A percentile compares a stretch with the other conserved stretches of the same genome.
These are phyloP conservation scores for Oryza officinalis DNA, from an alignment of 176 grass and related monocot genomes.

Conservation along the genomic window DNA sequence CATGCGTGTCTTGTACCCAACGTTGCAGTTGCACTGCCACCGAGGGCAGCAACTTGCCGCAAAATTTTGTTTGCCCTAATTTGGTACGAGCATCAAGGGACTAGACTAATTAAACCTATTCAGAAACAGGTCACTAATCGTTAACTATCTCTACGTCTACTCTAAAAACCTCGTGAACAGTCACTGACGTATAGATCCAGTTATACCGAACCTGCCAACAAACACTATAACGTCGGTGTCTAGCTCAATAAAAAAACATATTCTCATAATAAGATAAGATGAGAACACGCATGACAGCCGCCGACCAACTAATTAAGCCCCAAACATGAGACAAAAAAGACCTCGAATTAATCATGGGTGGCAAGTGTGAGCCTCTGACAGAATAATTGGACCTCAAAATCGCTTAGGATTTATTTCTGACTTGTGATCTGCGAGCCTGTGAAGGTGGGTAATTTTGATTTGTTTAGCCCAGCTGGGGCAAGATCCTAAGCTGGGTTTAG, in stretches of 20 bases:
- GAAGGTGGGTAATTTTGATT: background rate
- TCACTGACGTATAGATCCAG: background rate
- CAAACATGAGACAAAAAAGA: slow-evolving; percentile 2
- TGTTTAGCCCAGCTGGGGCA: slow-evolving; percentile 2
- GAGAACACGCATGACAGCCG: background rate
- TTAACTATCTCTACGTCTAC: background rate
- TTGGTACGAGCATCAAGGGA: background rate
- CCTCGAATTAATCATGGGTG: background rate
- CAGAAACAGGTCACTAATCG: background rate
- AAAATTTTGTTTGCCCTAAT: slow-evolving; percentile 5
- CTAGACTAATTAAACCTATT: background rate
- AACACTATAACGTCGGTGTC: background rate
- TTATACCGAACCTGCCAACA: background rate
- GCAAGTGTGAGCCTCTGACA: background rate
- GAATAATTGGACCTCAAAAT: background rate
- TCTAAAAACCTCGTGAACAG: background rate
- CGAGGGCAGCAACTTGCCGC: background rate
- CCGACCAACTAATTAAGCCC: background rate
- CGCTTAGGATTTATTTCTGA: background rate
- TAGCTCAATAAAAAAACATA: background rate
- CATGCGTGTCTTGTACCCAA: background rate
- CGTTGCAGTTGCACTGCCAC: background rate
- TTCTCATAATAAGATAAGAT: background rate
- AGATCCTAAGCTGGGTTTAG: slow-evolving; percentile 33
- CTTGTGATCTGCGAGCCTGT: background rate